A percentile compares a stretch with the other conserved stretches of the same genome.
Evolutionary conservation across 1,284 basidiomycete species (phyloP).

Genomic region (Lentinus polychrous): DNA sequence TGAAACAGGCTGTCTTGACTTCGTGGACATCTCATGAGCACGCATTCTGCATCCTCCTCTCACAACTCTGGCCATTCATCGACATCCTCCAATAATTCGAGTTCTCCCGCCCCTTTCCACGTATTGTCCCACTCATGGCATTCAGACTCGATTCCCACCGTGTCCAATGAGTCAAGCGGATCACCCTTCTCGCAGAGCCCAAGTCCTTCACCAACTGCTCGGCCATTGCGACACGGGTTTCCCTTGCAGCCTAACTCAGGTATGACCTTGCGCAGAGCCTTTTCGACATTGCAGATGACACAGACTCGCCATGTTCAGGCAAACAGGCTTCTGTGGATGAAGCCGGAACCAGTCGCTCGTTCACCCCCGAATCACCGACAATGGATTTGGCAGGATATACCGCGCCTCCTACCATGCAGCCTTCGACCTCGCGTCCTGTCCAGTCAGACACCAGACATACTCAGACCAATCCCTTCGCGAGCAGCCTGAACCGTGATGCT

Average conservation of each 20-base stretch:
- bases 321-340: background rate
- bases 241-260: background rate
- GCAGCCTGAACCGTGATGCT: conserved; percentile 18
- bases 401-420: background rate
- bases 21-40: too few species aligned
- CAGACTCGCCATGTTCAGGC: background rate
- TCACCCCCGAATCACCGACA: background rate
- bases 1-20: too few species aligned
- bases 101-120: too few species aligned
- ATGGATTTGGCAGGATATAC: background rate
- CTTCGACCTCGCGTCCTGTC: background rate
- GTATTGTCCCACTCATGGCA: conserved; percentile 2
- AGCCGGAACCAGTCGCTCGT: background rate
- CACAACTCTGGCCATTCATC: too few species aligned
- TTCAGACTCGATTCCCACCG: conserved; percentile 6
- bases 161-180: conserved; percentile 5
- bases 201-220: background rate
- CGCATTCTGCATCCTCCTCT: too few species aligned
- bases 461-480: conserved; percentile 11
- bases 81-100: too few species aligned
- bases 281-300: background rate
- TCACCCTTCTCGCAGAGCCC: background rate
- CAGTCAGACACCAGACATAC: background rate
- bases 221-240: background rate
- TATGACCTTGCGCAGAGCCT: background rate